phyloP scores from a whole-genome alignment of 1,139 yeast species.

The Hyphopichia wangnamkhiaoensis region DNA sequence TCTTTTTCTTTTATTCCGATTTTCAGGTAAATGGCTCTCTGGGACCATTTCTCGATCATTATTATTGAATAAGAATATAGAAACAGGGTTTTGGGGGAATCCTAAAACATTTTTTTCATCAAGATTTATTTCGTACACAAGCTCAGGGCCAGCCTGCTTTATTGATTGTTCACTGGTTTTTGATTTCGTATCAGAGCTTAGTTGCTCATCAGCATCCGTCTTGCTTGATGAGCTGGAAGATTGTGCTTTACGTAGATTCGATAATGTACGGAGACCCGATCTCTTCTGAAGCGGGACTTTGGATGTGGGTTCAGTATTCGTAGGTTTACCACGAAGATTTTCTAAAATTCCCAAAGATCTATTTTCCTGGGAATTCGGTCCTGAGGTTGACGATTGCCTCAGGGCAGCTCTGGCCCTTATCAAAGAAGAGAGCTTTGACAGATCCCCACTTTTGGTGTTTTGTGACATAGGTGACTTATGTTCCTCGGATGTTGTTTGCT shows the following conservation, averaged over 20 bases:
- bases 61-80: constrained; percentile 18
- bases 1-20: constrained; percentile 25
- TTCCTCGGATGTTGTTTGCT: neutral
- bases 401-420: constrained; percentile 43
- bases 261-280: neutral
- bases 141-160: neutral
- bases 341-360: constrained; percentile 24
- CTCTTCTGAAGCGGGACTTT: constrained; percentile 1
- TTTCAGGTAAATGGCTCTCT: constrained; percentile 11
- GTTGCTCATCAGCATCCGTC: too few relatives aligned
- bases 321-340: constrained; percentile 10
- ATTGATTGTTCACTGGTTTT: neutral
- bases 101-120: neutral
- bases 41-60: constrained; percentile 2
- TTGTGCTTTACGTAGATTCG: neutral
- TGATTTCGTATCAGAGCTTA: too few relatives aligned
- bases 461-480: constrained; percentile 3
- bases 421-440: constrained; percentile 48
- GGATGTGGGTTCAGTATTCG: constrained; percentile 1
- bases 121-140: neutral
- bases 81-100: constrained; percentile 17
- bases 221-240: neutral
- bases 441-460: constrained; percentile 4
- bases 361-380: constrained; percentile 6
- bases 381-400: constrained; percentile 1